Evolutionary conservation across 176 grass and related monocot species (phyloP).

Genomic region (Saccharum spontaneum): DNA sequence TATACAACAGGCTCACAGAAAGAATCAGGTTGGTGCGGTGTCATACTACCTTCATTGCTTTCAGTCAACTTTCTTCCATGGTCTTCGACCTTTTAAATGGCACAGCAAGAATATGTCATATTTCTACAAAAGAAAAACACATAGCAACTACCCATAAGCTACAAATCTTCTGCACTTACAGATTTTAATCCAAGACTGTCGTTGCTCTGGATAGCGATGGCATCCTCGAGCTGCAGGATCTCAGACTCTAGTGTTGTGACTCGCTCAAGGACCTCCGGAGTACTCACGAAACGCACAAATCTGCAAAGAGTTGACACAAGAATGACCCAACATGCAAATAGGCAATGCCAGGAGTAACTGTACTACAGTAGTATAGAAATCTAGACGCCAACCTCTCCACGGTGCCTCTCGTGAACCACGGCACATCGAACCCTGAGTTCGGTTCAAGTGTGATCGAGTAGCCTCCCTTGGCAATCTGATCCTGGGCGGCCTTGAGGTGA

Average conservation of each 20-base stretch:
- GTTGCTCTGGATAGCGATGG: conserved; percentile 79
- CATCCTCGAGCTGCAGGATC: conserved; percentile 90
- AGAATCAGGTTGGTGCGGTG: conserved; percentile 12
- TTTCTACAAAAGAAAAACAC: conserved; percentile 8
- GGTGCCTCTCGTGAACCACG: conserved; percentile 85
- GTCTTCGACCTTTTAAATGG: conserved; percentile 61
- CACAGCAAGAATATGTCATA: conserved; percentile 43
- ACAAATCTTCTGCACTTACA: conserved; percentile 36
- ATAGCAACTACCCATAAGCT: conserved; percentile 6
- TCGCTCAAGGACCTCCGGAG: conserved; percentile 90
- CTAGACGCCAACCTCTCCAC: conserved; percentile 63
- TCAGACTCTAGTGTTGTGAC: conserved; percentile 90
- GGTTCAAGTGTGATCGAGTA: conserved; percentile 90
- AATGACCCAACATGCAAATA: neutral
- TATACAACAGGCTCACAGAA: conserved; percentile 13
- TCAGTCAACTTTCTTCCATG: conserved; percentile 63
- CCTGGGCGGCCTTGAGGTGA: conserved; percentile 79
- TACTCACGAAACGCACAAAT: conserved; percentile 97
- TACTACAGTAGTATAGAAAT: neutral
- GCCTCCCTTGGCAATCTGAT: conserved; percentile 88
- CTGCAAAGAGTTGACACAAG: conserved; percentile 41
- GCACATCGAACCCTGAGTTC: conserved; percentile 32
- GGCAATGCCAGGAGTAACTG: neutral
- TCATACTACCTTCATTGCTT: conserved; percentile 65
- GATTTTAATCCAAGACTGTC: conserved; percentile 62